Base-by-base conservation (phyloP, 106 monocot genomes). In the Dioscorea zingiberensis region DNA sequence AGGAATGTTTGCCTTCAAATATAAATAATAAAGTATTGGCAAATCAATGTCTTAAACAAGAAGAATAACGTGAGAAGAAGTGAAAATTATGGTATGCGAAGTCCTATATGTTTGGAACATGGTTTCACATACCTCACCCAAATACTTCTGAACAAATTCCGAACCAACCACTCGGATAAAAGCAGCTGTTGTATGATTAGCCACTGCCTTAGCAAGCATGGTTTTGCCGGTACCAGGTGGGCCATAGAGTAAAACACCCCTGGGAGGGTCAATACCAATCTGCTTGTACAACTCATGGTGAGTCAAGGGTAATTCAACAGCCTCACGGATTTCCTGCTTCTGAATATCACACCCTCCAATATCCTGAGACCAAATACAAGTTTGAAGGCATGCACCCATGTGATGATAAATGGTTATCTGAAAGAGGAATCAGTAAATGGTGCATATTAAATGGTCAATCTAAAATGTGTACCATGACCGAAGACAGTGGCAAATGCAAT, bases 321-420 rank as follows among this genome's bases (percentile, higher is more conserved):
- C 94, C 76, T 95, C 94, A 65, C 90, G 84, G 2, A 91, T 87
- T 76, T 95, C 94, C 69, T 94, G 94, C 55, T 94, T 94, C 72
- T 94, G 98, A 56, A 99, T 93, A 60, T 99, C 93, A 73, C 93
- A 99, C 7, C 98, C 98, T 59, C 98, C 98, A 77, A 99, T 99
- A 78, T 99, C 98, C 98, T 99, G 74, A 21, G 28, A 16, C 54
- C 2, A 21, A 65, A 48, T 48, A 32, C 17, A 2, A 38, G 10
- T 8, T 38, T 6, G 6, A 38, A 38, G 38, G 6, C 38, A 6
- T 8, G 10, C 10, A 38, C 10, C 38, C 3, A n/a, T n/a, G 10
- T 10, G 6, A 38, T 38, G 0, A 2, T 8, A 38, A 8, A 38
- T 38, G 38, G 38, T 38, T 6, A 30, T 38, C 6, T 10, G 6